A percentile compares a stretch with the other conserved stretches of the same genome.
Conservation (phyloP, 2,329 filamentous ascomycete species). For the Phialophora macrospora region DNA sequence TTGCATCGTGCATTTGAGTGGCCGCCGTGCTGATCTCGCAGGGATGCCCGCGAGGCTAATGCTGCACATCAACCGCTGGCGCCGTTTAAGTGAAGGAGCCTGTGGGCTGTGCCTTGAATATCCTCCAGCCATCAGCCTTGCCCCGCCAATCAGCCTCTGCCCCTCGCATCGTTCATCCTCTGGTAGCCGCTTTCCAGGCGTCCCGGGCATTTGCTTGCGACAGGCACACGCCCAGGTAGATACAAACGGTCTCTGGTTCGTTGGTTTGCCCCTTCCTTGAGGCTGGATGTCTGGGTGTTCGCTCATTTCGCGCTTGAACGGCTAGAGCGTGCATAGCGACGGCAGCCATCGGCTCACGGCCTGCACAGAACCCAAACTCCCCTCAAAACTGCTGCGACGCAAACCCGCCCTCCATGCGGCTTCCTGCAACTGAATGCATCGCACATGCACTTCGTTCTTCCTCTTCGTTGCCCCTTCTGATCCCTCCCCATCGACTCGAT, state of each 20-base stretch:
- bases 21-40: slow-evolving; percentile 25
- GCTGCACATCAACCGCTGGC: slow-evolving; percentile 15
- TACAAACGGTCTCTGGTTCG: neutral
- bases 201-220: slow-evolving; percentile 6
- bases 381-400: neutral
- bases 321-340: slow-evolving; percentile 4
- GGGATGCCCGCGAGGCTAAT: slow-evolving; percentile 21
- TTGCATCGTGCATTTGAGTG: slow-evolving; percentile 21
- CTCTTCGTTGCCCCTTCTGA: neutral
- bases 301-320: neutral
- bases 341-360: slow-evolving; percentile 8
- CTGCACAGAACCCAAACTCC: neutral
- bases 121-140: slow-evolving; percentile 13
- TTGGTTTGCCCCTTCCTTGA: slow-evolving; percentile 22
- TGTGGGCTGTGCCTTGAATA: slow-evolving; percentile 13
- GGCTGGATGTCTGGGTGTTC: slow-evolving; percentile 7
- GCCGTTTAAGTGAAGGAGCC: slow-evolving; percentile 3
- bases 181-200: slow-evolving; percentile 5
- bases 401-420: neutral
- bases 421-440: slow-evolving; percentile 1
- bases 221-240: neutral
- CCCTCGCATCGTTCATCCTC: slow-evolving; percentile 13
- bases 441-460: neutral
- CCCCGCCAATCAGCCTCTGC: slow-evolving; percentile 19
- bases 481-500: neutral